A percentile compares a stretch with the other conserved stretches of the same genome.
Evolutionary conservation across 768 basidiomycete species (phyloP).

Genomic region (Trametes cinnabarina): DNA sequence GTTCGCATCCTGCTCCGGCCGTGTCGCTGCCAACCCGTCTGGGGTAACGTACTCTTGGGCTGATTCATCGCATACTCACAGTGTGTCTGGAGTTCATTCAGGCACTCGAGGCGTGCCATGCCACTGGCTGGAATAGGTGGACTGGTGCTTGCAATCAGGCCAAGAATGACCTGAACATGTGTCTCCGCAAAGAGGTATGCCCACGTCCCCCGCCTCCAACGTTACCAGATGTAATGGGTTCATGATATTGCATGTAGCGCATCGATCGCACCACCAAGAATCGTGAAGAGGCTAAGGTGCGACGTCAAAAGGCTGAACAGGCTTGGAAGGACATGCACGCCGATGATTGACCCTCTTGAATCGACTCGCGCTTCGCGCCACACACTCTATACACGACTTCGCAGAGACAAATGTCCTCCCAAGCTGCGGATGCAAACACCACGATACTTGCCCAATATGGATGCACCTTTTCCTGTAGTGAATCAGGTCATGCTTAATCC

Average conservation of each 20-base stretch:
- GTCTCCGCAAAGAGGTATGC: conserved; percentile 67
- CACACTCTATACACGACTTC: too few species aligned
- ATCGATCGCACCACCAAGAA: conserved; percentile 57
- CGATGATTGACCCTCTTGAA: conserved; percentile 30
- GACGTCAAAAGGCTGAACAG: conserved; percentile 53
- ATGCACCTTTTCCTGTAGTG: too few species aligned
- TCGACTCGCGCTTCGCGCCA: too few species aligned
- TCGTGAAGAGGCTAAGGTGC: conserved; percentile 57
- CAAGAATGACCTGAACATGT: conserved; percentile 67
- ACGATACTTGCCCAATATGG: too few species aligned
- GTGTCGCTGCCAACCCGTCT: conserved; percentile 16
- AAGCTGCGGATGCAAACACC: too few species aligned
- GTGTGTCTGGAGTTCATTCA: conserved; percentile 77
- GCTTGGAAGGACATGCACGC: conserved; percentile 58
- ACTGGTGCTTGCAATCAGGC: conserved; percentile 68
- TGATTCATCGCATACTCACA: conserved; percentile 30
- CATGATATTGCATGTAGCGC: conserved; percentile 40
- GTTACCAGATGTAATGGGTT: not conserved
- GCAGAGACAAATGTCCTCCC: too few species aligned
- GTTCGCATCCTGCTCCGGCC: conserved; percentile 15
- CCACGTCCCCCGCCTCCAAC: not conserved
- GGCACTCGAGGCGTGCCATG: conserved; percentile 71
- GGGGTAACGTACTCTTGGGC: conserved; percentile 4
- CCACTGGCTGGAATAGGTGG: conserved; percentile 58
- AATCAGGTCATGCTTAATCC: too few species aligned